Evolutionary conservation across 2,329 filamentous ascomycete genomes (phyloP).

Genomic region (Diplodia sapinea): DNA sequence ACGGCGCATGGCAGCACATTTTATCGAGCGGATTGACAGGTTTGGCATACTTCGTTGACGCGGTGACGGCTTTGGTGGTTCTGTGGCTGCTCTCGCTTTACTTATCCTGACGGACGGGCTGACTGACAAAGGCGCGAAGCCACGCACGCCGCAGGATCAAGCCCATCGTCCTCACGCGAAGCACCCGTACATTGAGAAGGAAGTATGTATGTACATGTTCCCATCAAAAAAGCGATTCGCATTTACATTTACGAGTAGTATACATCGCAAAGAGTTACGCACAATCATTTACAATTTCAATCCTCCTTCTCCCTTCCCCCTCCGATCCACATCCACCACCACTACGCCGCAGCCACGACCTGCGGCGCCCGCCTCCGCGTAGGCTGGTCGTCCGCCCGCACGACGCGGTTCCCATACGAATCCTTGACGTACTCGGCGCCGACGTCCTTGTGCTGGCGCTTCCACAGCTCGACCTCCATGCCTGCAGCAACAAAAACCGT

Average conservation of each 20-base stretch:
- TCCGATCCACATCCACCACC: background rate
- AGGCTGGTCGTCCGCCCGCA: conserved; percentile 25
- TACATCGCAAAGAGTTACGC: too few species aligned
- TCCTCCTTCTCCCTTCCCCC: background rate
- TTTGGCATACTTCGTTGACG: too few species aligned
- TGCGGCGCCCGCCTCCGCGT: conserved; percentile 23
- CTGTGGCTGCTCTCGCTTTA: too few species aligned
- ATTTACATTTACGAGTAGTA: background rate
- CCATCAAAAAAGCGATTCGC: background rate
- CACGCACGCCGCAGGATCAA: background rate
- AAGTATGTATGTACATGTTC: too few species aligned
- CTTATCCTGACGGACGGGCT: too few species aligned
- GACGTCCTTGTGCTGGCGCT: conserved; percentile 67
- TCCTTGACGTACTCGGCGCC: conserved; percentile 20
- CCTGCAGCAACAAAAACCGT: background rate
- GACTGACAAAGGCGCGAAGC: too few species aligned
- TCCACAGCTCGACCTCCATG: conserved; percentile 86
- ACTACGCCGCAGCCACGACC: conserved; percentile 9
- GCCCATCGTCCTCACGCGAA: background rate
- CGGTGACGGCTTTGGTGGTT: too few species aligned
- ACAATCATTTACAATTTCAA: background rate
- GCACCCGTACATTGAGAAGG: background rate
- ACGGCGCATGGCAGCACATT: too few species aligned
- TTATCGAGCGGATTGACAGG: too few species aligned
- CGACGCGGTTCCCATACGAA: conserved; percentile 17